Conservation (phyloP, 2,329 filamentous ascomycete genomes). For the Colletotrichum abscissum region DNA sequence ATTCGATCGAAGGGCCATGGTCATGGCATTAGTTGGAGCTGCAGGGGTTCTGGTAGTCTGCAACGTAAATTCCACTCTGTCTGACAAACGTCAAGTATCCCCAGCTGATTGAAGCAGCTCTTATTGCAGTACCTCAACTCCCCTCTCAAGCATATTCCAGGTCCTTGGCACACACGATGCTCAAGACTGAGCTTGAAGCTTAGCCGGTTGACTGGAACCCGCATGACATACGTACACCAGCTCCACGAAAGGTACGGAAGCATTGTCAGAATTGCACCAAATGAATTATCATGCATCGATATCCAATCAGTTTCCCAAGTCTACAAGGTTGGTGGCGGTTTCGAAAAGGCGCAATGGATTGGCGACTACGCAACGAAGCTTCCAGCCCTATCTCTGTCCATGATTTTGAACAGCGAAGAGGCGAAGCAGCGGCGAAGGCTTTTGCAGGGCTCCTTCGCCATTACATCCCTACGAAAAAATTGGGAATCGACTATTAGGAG, state of each 20-base stretch:
- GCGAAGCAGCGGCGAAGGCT: conserved; percentile 46
- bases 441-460: conserved; percentile 52
- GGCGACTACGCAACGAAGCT: neutral
- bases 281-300: neutral
- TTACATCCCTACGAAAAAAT: conserved; percentile 44
- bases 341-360: neutral
- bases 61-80: neutral
- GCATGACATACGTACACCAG: neutral
- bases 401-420: neutral
- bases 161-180: neutral
- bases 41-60: neutral
- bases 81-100: neutral
- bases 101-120: neutral
- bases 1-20: neutral
- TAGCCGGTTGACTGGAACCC: neutral
- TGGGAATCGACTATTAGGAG: conserved; percentile 47
- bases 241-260: neutral
- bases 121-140: neutral
- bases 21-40: neutral
- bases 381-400: neutral
- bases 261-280: neutral
- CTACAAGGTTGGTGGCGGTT: neutral
- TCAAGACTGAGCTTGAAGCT: neutral
- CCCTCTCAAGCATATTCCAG: neutral
- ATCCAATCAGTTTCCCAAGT: neutral